These are phyloP conservation scores for Avena eriantha DNA, from an alignment of 176 grass and related monocot genomes.

Conservation along the genomic window DNA sequence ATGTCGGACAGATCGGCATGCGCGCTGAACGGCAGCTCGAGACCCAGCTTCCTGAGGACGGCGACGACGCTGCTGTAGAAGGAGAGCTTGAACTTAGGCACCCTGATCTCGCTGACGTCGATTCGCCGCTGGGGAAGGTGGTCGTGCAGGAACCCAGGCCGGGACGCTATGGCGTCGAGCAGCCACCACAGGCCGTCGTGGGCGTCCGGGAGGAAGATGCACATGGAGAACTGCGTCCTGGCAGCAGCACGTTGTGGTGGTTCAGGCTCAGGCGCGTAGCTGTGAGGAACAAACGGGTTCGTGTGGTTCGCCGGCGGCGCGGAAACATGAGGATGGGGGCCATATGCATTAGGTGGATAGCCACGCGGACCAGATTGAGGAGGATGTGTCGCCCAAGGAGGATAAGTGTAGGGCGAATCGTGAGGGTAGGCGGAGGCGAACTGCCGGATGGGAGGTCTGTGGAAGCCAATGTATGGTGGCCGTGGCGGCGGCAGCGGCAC, in stretches of 20 bases:
- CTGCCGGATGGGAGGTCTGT: too few species aligned
- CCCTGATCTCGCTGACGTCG: background rate
- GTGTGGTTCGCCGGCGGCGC: too few species aligned
- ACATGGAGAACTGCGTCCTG: background rate
- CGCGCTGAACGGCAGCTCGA: background rate
- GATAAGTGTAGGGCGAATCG: too few species aligned
- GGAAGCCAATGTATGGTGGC: too few species aligned
- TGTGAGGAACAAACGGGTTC: background rate
- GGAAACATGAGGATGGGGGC: background rate
- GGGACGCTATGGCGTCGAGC: background rate
- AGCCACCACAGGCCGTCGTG: slow-evolving; percentile 22
- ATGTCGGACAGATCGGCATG: background rate
- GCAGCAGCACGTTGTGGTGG: background rate
- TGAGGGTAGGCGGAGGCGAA: too few species aligned
- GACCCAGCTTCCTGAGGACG: background rate
- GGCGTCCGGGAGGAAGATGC: background rate
- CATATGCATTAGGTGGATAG: background rate
- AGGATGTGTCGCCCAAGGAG: too few species aligned
- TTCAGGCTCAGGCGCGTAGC: background rate
- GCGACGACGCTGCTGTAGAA: background rate
- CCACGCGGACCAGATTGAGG: too few species aligned
- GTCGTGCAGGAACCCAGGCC: background rate
- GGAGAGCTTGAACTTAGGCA: slow-evolving; percentile 1
- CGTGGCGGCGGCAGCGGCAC: too few species aligned
- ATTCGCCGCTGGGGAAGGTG: background rate